Evolutionary conservation across 352 stramenopile genomes (phyloP).

Genomic region (Blastocystis sp.): DNA sequence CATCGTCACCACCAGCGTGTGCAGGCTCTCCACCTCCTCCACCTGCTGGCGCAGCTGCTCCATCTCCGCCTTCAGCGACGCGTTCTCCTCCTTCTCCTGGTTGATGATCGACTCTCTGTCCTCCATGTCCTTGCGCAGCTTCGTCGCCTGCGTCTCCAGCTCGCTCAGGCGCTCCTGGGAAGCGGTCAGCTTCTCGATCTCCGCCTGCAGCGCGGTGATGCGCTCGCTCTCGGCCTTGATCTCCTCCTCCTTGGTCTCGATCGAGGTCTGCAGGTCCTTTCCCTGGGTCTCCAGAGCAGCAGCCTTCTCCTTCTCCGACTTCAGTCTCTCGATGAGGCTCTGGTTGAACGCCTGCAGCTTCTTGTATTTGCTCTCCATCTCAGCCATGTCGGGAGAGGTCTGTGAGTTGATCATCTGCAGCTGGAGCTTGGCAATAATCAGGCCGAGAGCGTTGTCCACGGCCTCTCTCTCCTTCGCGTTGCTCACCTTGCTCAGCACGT

Average conservation of each 20-base stretch:
- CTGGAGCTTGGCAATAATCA: slow-evolving; percentile 29
- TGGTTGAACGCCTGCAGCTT: slow-evolving; percentile 66
- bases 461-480: slow-evolving; percentile 45
- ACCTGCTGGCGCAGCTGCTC: slow-evolving; percentile 40
- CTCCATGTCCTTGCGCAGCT: slow-evolving; percentile 45
- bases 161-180: slow-evolving; percentile 4
- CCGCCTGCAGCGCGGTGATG: slow-evolving; percentile 72
- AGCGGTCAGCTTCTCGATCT: slow-evolving; percentile 75
- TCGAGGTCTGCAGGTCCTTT: slow-evolving; percentile 22
- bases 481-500: slow-evolving; percentile 44
- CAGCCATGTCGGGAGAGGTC: background rate
- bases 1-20: slow-evolving; percentile 76
- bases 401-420: slow-evolving; percentile 21
- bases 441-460: slow-evolving; percentile 33
- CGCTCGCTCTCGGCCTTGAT: slow-evolving; percentile 53
- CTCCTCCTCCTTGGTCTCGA: slow-evolving; percentile 42
- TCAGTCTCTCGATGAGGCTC: slow-evolving; percentile 38
- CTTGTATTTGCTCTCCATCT: slow-evolving; percentile 44
- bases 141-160: slow-evolving; percentile 14
- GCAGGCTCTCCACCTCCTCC: slow-evolving; percentile 75
- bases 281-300: slow-evolving; percentile 2
- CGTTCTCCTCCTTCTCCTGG: slow-evolving; percentile 55
- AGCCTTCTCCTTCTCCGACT: slow-evolving; percentile 25
- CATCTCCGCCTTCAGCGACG: slow-evolving; percentile 24
- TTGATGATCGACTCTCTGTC: slow-evolving; percentile 23